These are phyloP conservation scores for Pythium vanterpoolii DNA, from an alignment of 352 stramenopile species.

Conservation along the genomic window DNA sequence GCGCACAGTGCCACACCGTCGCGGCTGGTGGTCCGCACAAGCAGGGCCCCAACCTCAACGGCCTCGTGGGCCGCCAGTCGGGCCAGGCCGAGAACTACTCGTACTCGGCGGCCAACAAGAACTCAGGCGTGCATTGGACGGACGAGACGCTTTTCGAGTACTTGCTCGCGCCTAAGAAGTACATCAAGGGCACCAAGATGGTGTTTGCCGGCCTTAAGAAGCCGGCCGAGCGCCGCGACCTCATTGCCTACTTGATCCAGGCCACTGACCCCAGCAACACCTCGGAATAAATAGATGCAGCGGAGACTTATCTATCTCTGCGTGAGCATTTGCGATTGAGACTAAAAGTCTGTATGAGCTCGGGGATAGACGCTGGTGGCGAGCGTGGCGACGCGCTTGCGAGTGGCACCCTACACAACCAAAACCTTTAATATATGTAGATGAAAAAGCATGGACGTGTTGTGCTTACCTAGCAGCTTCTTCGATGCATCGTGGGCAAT, in stretches of 20 bases:
- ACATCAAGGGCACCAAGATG: conserved; percentile 99
- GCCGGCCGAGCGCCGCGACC: conserved; percentile 93
- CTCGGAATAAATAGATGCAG: conserved; percentile 29
- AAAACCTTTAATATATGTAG: conserved; percentile 30
- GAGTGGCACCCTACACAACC: too few species aligned
- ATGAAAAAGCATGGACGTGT: conserved; percentile 15
- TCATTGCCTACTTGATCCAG: conserved; percentile 98
- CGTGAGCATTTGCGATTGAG: neutral
- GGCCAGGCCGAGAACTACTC: conserved; percentile 96
- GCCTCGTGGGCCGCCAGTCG: conserved; percentile 96
- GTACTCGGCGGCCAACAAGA: conserved; percentile 99
- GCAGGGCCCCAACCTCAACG: conserved; percentile 98
- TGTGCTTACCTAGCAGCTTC: neutral
- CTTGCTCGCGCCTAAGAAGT: conserved; percentile 99
- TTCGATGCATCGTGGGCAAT: too few species aligned
- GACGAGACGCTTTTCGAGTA: conserved; percentile 99
- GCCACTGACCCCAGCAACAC: conserved; percentile 47
- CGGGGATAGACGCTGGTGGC: too few species aligned
- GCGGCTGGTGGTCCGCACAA: conserved; percentile 93
- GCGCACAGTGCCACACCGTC: conserved; percentile 93
- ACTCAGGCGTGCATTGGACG: conserved; percentile 94
- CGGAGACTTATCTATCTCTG: neutral
- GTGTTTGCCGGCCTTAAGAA: conserved; percentile 99
- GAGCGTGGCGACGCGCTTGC: neutral
- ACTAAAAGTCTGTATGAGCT: neutral